A percentile compares a stretch with the other conserved stretches of the same genome.
These are phyloP conservation scores for Crucibulum parvulum DNA, from an alignment of 1,284 basidiomycete genomes.

Conservation along the genomic window DNA sequence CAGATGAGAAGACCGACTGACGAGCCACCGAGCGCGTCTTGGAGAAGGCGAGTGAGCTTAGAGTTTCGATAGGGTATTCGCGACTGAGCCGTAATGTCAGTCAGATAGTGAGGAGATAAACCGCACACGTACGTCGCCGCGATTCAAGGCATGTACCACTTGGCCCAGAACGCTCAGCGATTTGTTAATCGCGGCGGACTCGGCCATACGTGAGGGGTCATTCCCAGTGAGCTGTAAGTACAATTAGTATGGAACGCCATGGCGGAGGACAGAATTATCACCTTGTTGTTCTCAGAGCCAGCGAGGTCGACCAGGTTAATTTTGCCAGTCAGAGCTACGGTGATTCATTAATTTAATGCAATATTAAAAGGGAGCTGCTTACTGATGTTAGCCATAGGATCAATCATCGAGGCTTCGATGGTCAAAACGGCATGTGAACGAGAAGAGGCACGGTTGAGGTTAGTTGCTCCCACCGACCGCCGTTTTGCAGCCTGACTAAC, in stretches of 20 bases:
- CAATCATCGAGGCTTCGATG: conserved; percentile 63
- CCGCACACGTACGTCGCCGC: conserved; percentile 60
- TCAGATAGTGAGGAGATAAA: background rate
- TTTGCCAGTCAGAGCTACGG: conserved; percentile 67
- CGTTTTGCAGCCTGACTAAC: conserved; percentile 68
- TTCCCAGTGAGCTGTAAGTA: conserved; percentile 74
- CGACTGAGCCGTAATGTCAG: conserved; percentile 45
- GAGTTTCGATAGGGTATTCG: conserved; percentile 88
- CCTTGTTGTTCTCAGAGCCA: conserved; percentile 89
- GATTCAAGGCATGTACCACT: conserved; percentile 85
- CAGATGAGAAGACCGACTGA: conserved; percentile 83
- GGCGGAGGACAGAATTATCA: conserved; percentile 21
- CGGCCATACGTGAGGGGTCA: conserved; percentile 79
- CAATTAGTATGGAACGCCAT: background rate
- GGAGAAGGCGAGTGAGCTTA: conserved; percentile 82
- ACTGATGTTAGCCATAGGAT: conserved; percentile 58
- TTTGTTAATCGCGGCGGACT: conserved; percentile 87
- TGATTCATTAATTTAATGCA: background rate
- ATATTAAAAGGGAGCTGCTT: conserved; percentile 11
- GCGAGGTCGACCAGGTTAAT: conserved; percentile 88
- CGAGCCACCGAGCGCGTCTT: conserved; percentile 84
- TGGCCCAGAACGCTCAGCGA: conserved; percentile 83
- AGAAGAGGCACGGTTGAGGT: conserved; percentile 80
- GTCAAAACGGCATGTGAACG: conserved; percentile 86
- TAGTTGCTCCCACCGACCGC: conserved; percentile 85